Percentiles rank a stretch among this genome's conserved stretches.
Evolutionary conservation across 352 stramenopile species (phyloP).

Genomic region (Elongisporangium prolatum): DNA sequence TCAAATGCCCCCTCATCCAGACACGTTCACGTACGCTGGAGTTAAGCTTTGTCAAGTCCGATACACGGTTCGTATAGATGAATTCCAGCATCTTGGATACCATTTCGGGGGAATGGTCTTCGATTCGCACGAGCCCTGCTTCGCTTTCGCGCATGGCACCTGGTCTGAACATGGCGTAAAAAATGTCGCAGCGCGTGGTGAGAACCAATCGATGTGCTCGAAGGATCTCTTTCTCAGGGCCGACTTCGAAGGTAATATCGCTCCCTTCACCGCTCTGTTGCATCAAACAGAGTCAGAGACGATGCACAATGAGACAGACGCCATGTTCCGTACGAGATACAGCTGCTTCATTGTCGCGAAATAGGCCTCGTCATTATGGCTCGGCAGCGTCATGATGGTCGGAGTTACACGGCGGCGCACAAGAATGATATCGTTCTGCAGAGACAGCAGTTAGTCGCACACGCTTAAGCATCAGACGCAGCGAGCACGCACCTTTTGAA

Average conservation of each 20-base stretch:
- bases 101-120: slow-evolving; percentile 76
- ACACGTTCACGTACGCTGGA: slow-evolving; percentile 42
- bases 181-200: slow-evolving; percentile 86
- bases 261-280: slow-evolving; percentile 51
- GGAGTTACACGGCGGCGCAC: slow-evolving; percentile 51
- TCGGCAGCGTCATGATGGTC: slow-evolving; percentile 33
- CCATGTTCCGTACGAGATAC: slow-evolving; percentile 31
- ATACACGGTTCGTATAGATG: slow-evolving; percentile 89
- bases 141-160: slow-evolving; percentile 85
- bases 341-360: slow-evolving; percentile 76
- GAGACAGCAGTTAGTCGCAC: neutral
- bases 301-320: neutral
- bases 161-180: slow-evolving; percentile 84
- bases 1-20: neutral
- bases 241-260: slow-evolving; percentile 73
- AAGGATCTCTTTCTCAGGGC: slow-evolving; percentile 52
- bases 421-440: slow-evolving; percentile 83
- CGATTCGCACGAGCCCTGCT: slow-evolving; percentile 74
- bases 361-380: slow-evolving; percentile 65
- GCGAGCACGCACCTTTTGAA: slow-evolving; percentile 58
- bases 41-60: slow-evolving; percentile 70
- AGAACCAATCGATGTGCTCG: slow-evolving; percentile 71
- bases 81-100: slow-evolving; percentile 91
- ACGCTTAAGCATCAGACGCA: slow-evolving; percentile 3
- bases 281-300: slow-evolving; percentile 1